Base-by-base conservation (phyloP, 352 stramenopile genomes). In the Phytophthora foliorum region DNA sequence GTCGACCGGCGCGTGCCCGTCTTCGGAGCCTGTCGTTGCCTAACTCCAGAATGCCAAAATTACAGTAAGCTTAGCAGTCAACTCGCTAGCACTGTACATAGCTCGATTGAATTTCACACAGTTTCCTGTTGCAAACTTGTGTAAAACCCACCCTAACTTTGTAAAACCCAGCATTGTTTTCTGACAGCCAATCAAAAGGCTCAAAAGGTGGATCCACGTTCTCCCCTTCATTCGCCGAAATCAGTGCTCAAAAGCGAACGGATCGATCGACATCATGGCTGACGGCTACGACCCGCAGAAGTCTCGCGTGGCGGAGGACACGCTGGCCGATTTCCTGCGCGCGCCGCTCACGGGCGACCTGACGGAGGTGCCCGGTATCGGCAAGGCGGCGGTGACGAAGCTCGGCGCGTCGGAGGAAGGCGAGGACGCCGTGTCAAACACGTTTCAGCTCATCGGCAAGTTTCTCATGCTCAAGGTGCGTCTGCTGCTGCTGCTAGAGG, bases 401-500 rank as follows among this genome's bases (percentile, higher is more conserved):
- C 83, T 99, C 19, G 78, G 80, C 0, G 80, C 82, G 0, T 75
- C 81, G 21, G 92, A 97, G 14, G 88, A 97, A 19, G 80, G 72
- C 17, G 63, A 74, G 39, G 94, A 99, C 31, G 77, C 84, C 44
- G 84, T 99, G 50, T 95, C 90, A 34, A 99, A 99, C 87, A 99
- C 97, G n/a, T 99, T 98, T 83, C 96, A 99, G 75, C 88, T 99
- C 31, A 98, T 99, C 69, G 97, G 96, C 76, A 98, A 99, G 71
- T 94, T 95, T 63, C 74, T 95, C 34, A 78, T 94, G 80, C 83
- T 96, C 36, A 95, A 95, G 82, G 84, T 93, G 52, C 45, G 80
- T 38, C 1, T 25, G 45, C 11, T 34, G 13, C 0, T 27, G 29
- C 19, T 54, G 14, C 25, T 42, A 17, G 22, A 38, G 8, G 39